Evolutionary conservation across 2,329 filamentous ascomycete genomes (phyloP).

Genomic region (Esteya vermicola): DNA sequence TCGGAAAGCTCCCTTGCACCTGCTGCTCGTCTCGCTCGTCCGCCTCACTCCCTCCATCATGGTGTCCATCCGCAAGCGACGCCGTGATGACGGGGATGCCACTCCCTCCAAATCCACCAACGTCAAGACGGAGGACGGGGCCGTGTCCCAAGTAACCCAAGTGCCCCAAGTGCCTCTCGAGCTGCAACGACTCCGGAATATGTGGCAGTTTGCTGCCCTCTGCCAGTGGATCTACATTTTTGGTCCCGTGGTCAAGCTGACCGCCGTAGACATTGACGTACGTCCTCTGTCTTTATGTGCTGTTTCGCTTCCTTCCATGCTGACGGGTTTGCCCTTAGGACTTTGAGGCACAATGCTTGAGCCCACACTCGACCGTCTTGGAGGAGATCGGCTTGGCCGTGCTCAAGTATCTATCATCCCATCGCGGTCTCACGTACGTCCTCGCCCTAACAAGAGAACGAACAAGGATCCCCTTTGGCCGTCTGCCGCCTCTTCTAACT

Average conservation of each 20-base stretch:
- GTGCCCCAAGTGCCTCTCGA: slow-evolving; percentile 11
- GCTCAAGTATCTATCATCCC: slow-evolving; percentile 86
- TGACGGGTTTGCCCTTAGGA: slow-evolving; percentile 38
- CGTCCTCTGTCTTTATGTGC: no score
- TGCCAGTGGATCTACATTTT: slow-evolving; percentile 92
- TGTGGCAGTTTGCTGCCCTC: slow-evolving; percentile 91
- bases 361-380: slow-evolving; percentile 59
- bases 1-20: no score
- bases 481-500: no score
- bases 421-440: slow-evolving; percentile 76
- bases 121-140: no score
- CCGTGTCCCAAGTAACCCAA: no score
- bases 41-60: slow-evolving; percentile 1
- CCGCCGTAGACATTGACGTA: slow-evolving; percentile 84
- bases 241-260: slow-evolving; percentile 76
- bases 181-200: slow-evolving; percentile 50
- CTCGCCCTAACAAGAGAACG: no score
- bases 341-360: slow-evolving; percentile 77
- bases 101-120: slow-evolving; percentile 15
- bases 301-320: no score
- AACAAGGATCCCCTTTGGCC: no score
- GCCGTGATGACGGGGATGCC: slow-evolving; percentile 21
- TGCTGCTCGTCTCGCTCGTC: no score
- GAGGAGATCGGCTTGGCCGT: slow-evolving; percentile 72
- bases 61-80: slow-evolving; percentile 7